Percentiles rank a stretch among this genome's conserved stretches.
These are phyloP conservation scores for Xylaria scruposa DNA, from an alignment of 495 filamentous ascomycete species.

Conservation along the genomic window DNA sequence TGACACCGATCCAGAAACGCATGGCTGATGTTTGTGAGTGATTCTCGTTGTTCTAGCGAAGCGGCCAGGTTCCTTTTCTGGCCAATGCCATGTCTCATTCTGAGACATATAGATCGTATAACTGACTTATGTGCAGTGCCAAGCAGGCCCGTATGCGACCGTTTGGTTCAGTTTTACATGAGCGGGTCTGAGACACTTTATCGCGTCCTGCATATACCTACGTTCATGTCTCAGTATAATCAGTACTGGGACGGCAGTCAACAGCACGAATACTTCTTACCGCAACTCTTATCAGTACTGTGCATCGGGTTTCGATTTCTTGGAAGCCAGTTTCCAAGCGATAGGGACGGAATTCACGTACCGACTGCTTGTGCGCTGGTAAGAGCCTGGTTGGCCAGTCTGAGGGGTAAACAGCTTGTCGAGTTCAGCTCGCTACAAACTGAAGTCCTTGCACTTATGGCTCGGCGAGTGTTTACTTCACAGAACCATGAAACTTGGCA, in stretches of 20 bases:
- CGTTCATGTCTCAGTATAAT: slow-evolving; percentile 55
- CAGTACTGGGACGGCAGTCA: slow-evolving; percentile 46
- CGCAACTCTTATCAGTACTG: slow-evolving; percentile 46
- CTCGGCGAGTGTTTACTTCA: slow-evolving; percentile 43
- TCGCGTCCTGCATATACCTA: slow-evolving; percentile 55
- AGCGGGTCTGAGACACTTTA: slow-evolving; percentile 53
- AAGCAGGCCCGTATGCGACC: slow-evolving; percentile 42
- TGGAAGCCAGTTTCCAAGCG: slow-evolving; percentile 37
- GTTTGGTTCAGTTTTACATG: slow-evolving; percentile 51
- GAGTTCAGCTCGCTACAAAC: slow-evolving; percentile 47
- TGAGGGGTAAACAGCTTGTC: slow-evolving; percentile 45
- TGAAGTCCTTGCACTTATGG: slow-evolving; percentile 46
- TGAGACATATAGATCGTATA: neutral
- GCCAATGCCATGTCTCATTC: neutral
- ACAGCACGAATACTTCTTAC: slow-evolving; percentile 51
- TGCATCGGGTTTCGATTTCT: slow-evolving; percentile 44
- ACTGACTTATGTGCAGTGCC: slow-evolving; percentile 33
- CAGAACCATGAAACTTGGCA: slow-evolving; percentile 47
- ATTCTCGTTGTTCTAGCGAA: neutral
- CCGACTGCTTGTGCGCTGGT: slow-evolving; percentile 49
- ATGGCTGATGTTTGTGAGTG: slow-evolving; percentile 45
- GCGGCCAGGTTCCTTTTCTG: too few relatives aligned
- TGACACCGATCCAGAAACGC: slow-evolving; percentile 49
- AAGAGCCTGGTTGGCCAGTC: slow-evolving; percentile 46
- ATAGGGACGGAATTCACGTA: slow-evolving; percentile 45